These are phyloP conservation scores for Polyporus tsugae DNA, from an alignment of 1,284 basidiomycete genomes.

Conservation along the genomic window DNA sequence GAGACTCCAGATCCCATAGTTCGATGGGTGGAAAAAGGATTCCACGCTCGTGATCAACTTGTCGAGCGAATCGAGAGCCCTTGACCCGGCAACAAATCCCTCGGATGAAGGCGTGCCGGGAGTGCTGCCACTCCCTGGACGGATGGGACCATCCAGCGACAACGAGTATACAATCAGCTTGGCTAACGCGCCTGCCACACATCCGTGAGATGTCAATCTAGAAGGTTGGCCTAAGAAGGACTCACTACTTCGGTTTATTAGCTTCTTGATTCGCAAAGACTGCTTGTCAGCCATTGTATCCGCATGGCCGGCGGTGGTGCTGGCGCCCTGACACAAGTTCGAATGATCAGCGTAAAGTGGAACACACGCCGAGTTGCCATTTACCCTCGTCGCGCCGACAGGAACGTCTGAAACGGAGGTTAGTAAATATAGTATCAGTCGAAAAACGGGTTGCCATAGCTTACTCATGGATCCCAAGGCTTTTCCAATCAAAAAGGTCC, in stretches of 20 bases:
- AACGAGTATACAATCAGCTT: slow-evolving; percentile 94
- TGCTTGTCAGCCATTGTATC: slow-evolving; percentile 71
- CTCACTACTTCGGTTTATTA: slow-evolving; percentile 13
- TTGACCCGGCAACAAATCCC: slow-evolving; percentile 86
- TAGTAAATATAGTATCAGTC: slow-evolving; percentile 17
- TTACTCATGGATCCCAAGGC: slow-evolving; percentile 88
- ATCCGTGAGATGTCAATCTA: slow-evolving; percentile 11
- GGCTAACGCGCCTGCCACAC: slow-evolving; percentile 74
- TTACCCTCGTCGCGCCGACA: slow-evolving; percentile 71
- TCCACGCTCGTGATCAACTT: slow-evolving; percentile 93
- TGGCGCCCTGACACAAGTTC: slow-evolving; percentile 56
- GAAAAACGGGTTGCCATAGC: slow-evolving; percentile 42
- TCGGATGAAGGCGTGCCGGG: slow-evolving; percentile 38
- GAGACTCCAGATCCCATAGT: slow-evolving; percentile 76
- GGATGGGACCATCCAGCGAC: slow-evolving; percentile 80
- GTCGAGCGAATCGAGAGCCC: slow-evolving; percentile 89
- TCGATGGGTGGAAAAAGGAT: slow-evolving; percentile 92
- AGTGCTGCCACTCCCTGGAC: slow-evolving; percentile 49
- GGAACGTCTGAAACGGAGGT: slow-evolving; percentile 66
- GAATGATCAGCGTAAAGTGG: slow-evolving; percentile 17
- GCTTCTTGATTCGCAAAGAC: slow-evolving; percentile 78
- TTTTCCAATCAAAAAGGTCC: slow-evolving; percentile 87
- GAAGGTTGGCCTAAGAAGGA: background rate
- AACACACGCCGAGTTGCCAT: slow-evolving; percentile 23
- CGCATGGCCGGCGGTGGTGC: slow-evolving; percentile 70